These are phyloP conservation scores for Aspergillus tubingensis DNA, from an alignment of 2,329 filamentous ascomycete species.

Conservation along the genomic window DNA sequence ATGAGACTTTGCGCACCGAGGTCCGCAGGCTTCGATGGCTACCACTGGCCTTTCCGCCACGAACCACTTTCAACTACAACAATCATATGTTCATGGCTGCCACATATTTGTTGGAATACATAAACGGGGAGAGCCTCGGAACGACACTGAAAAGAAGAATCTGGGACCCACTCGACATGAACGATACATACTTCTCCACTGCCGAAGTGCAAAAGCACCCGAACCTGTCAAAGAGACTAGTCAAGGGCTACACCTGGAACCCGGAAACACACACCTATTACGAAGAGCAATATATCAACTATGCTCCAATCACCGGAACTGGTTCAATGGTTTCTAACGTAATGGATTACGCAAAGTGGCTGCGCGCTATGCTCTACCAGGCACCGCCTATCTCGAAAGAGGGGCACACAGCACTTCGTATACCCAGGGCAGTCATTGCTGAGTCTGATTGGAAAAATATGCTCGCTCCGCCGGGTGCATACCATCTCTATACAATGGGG, in stretches of 20 bases:
- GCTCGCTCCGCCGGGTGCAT: slow-evolving; percentile 12
- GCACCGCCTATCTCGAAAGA: slow-evolving; percentile 17
- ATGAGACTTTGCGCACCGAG: slow-evolving; percentile 15
- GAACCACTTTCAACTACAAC: slow-evolving; percentile 25
- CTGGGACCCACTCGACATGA: slow-evolving; percentile 27
- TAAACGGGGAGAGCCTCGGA: slow-evolving; percentile 14
- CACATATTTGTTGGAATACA: slow-evolving; percentile 21
- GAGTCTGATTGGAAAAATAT: slow-evolving; percentile 7
- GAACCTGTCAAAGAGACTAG: slow-evolving; percentile 8
- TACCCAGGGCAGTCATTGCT: slow-evolving; percentile 17
- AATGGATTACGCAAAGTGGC: slow-evolving; percentile 29
- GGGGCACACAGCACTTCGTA: slow-evolving; percentile 18
- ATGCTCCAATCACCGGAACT: slow-evolving; percentile 20
- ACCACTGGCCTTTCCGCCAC: slow-evolving; percentile 20
- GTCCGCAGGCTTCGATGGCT: slow-evolving; percentile 25
- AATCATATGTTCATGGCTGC: slow-evolving; percentile 30
- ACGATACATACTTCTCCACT: slow-evolving; percentile 26
- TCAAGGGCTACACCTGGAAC: slow-evolving; percentile 24
- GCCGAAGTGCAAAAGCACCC: slow-evolving; percentile 15
- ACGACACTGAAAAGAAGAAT: slow-evolving; percentile 22
- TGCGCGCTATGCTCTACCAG: slow-evolving; percentile 24
- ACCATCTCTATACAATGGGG: slow-evolving; percentile 23
- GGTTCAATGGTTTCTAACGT: slow-evolving; percentile 30
- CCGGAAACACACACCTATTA: slow-evolving; percentile 14
- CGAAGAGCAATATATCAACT: slow-evolving; percentile 20